Base-by-base conservation (phyloP, 176 grass and related monocot species). In the Bolboschoenus planiculmis region DNA sequence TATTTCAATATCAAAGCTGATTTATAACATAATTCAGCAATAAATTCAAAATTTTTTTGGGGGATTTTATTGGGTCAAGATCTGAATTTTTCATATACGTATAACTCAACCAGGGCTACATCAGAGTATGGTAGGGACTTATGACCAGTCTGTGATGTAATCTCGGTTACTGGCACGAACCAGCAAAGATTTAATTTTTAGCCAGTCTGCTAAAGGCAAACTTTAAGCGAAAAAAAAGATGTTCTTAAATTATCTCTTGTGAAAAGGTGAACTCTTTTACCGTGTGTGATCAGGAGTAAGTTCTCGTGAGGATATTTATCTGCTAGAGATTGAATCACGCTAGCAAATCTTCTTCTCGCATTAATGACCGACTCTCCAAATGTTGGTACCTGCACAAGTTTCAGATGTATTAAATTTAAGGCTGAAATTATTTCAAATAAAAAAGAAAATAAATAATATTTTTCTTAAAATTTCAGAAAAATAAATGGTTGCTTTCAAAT, bases 231-330 rank as follows among this genome's bases (percentile, higher is more conserved):
- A 51, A 51, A 64, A 62, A 62, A 40, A 40, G n/a, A 21, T n/a
- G 36, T 36, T 66, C 33, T 66, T 37, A 36, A 66, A 73, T 46
- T 73, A 75, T 75, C 11, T 46, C 13, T 40, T 27, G 56, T 10
- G 8, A 48, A 29, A 78, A 34, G 4, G 18, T 18, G 21, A 66
- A 83, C 15, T 47, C 65, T 18, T 21, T 83, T 42, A 89, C 80
- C 84, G 64, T 90, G 88, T 10, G 88, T 86, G 9, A 90, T 82
- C 48, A 90, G 81, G 79, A 90, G 62, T 54, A 89, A 86, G 59
- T 83, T 89, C 61, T 89, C 84, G 29, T 83, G 85, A 42, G 80
- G 80, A 83, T 89, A 89, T 80, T 80, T 84, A 78, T 86, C 84
- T 42, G 84, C 84, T 35, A 86, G 73, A 84, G 79, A 73, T 34